Conservation (phyloP, 2,329 filamentous ascomycete genomes). For the Herpotrichia juniperi region DNA sequence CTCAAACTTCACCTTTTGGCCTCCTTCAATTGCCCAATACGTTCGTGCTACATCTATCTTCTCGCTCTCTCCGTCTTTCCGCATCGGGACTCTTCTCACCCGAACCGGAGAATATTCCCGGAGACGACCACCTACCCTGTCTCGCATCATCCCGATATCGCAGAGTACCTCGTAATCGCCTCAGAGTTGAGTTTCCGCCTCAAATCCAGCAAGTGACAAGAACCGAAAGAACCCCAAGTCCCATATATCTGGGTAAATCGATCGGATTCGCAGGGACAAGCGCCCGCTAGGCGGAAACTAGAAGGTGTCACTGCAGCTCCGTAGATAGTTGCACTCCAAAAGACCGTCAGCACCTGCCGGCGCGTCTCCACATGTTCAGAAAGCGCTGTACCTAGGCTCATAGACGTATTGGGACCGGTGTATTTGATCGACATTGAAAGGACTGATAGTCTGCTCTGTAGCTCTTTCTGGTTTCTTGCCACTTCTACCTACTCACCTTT, state of each 20-base stretch:
- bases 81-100: neutral
- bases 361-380: constrained; percentile 6
- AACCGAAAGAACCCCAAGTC: constrained; percentile 20
- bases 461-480: neutral
- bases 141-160: constrained; percentile 12
- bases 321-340: constrained; percentile 9
- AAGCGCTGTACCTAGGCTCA: neutral
- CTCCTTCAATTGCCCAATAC: neutral
- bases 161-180: constrained; percentile 1
- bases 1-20: neutral
- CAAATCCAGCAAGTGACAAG: constrained; percentile 23
- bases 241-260: constrained; percentile 24
- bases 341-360: constrained; percentile 12
- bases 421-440: neutral
- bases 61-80: neutral
- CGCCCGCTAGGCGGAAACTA: constrained; percentile 28
- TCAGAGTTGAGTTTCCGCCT: neutral
- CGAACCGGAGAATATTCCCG: constrained; percentile 7
- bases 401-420: neutral
- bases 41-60: neutral
- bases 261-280: constrained; percentile 15
- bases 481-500: neutral
- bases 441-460: neutral
- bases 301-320: constrained; percentile 36
- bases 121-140: constrained; percentile 1